Percentiles rank a stretch among this genome's conserved stretches.
phyloP scores from a whole-genome alignment of 1,284 basidiomycete genomes.

The Schizophyllum amplum region DNA sequence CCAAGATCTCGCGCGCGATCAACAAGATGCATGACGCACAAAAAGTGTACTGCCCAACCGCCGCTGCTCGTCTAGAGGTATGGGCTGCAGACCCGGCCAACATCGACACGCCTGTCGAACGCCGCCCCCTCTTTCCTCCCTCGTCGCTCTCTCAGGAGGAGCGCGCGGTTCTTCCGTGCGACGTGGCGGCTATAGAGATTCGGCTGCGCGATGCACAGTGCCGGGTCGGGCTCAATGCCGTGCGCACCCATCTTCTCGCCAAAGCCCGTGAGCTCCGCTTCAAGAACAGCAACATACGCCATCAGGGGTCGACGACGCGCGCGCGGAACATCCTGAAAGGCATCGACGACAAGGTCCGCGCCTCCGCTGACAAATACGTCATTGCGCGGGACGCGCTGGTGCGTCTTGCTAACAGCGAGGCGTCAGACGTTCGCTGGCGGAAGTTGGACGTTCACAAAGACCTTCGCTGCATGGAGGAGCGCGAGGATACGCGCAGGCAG shows the following conservation, averaged over 20 bases:
- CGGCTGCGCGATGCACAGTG: conserved; percentile 9
- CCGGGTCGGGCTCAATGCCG: neutral
- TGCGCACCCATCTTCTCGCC: conserved; percentile 3
- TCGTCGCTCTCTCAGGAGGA: neutral
- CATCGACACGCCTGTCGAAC: neutral
- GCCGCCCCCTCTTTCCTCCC: conserved; percentile 4
- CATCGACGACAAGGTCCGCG: conserved; percentile 6
- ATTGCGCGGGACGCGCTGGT: conserved; percentile 5
- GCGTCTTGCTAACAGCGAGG: neutral
- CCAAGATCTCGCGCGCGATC: neutral
- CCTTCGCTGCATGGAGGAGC: conserved; percentile 4
- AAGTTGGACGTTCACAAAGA: neutral
- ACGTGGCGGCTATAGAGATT: conserved; percentile 2
- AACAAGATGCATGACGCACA: conserved; percentile 1
- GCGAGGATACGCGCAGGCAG: neutral
- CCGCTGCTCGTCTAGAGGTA: neutral
- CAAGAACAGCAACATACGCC: conserved; percentile 2
- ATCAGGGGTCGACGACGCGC: conserved; percentile 8
- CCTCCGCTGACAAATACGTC: conserved; percentile 4
- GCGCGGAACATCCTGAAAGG: neutral
- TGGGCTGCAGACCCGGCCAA: neutral
- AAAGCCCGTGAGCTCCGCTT: conserved; percentile 4
- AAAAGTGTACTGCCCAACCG: neutral
- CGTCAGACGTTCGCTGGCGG: neutral
- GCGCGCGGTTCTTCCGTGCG: neutral